Evolutionary conservation across 2,329 filamentous ascomycete species (phyloP), one percentile per base, ranked within the genome.

Genomic region (Aureobasidium sp.): DNA sequence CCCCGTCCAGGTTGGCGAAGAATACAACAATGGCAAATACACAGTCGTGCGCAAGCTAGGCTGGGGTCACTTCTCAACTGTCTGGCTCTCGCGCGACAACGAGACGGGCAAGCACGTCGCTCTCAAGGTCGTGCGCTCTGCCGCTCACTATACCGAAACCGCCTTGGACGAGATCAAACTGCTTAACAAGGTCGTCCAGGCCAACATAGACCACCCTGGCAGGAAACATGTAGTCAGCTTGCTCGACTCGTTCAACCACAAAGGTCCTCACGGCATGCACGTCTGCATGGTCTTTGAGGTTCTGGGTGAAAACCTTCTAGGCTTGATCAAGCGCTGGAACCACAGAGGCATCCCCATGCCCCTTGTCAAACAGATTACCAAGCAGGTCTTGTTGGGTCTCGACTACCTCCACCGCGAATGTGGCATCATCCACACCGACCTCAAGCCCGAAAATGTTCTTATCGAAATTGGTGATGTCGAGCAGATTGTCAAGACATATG

Each of bases 281-380:
- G 91, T 97, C 63, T 99, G 94, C 79, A 97, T 99, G 93, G 94
- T 99, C 8, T 99, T 99, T 70, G 94, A 99, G 75, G 94, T 99
- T 3, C 77, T 99, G 61, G 94, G 94, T 59, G 92, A 97, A 81
- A 97, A 97, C 72, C 77, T 97, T 66, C 79, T 97, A 59, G 93
- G 94, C 30, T 77, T 99, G 72, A 97, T 99, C 81, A 97, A 97
- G 84, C 87, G 90, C 69, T 97, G 93, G 92, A 97, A 97, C 74
- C 94, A 97, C 75, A 85, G 94, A 64, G 94, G 94, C 53, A 97
- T 99, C 62, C 94, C 94, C 47, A 96, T 96, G 87, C 85, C 90
- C 16, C 82, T 99, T 14, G 94, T 97, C 73, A 97, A 97, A 81
- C 94, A 97, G 75, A 99, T 99, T 76, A 95, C 94, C 34, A 97